Base-by-base conservation (phyloP, 192 early-diverging fungal species). In the Thamnidium elegans region DNA sequence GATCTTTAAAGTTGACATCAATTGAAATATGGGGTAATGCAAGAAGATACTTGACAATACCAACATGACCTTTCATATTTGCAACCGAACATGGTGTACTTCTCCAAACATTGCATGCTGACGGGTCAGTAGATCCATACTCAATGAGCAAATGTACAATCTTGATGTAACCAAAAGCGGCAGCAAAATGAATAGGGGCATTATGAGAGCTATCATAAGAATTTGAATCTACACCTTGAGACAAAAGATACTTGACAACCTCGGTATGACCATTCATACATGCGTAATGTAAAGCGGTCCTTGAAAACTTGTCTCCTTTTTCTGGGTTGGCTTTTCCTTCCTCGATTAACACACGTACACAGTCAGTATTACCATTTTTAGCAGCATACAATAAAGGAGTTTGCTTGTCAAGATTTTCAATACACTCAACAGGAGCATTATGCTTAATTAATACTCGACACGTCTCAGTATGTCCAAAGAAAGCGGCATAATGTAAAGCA, bases 31-130 rank as follows among this genome's bases (percentile, higher is more conserved):
- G 45, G 9, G 72, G 47, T 9, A 43, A 30, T 17, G 43, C 42
- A 1, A 85, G 62, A 7, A 85, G 62, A 58, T 78, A 69, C 20
- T 69, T 45, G 10, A 81, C 69, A n/a, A 81, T 17, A 15, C 70
- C 63, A 23, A 72, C 32, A 36, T 84, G 83, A n/a, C 81, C 84
- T 55, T 85, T 85, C 60, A 75, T 50, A 48, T 82, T 73, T 1
- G 84, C 81, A 42, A 84, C 71, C 60, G 74, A 75, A 42, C 82
- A 68, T 9, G 81, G 78, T 3, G 79, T 71, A 60, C 62, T 71
- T 52, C 79, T 79, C 84, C 84, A 85, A 31, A 67, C 19, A 62
- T 85, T 85, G 3, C 44, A 53, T 13, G 67, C 39, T 52, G 76
- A 77, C 4, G 70, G 67, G 21, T 75, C 59, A 21, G 78, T 72